These are phyloP conservation scores for Amoebophrya sp. DNA, from an alignment of 169 alveolate species.

Conservation along the genomic window DNA sequence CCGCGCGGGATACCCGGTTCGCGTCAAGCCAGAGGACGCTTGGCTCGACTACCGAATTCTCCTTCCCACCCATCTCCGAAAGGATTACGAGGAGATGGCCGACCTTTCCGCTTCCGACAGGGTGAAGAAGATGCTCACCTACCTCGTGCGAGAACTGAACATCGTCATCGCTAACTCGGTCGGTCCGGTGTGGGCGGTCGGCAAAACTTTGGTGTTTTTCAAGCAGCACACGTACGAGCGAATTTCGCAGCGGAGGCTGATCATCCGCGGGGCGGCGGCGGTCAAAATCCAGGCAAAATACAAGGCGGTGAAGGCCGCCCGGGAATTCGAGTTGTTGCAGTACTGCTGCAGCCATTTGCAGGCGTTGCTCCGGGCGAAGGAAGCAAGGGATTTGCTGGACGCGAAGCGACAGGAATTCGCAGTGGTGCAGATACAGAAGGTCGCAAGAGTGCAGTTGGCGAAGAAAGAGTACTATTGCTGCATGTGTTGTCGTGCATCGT, in stretches of 20 bases:
- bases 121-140: not conserved
- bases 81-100: not conserved
- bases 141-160: not conserved
- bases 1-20: conserved; percentile 89
- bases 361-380: conserved; percentile 6
- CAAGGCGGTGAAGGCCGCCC: conserved; percentile 36
- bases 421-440: not conserved
- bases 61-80: conserved; percentile 32
- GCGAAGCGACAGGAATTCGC: not conserved
- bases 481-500: too few relatives aligned
- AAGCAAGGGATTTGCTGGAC: not conserved
- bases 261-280: conserved; percentile 48
- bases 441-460: not conserved
- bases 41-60: conserved; percentile 66
- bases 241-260: conserved; percentile 30
- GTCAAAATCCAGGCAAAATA: conserved; percentile 52
- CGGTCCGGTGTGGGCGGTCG: conserved; percentile 46
- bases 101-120: too few relatives aligned
- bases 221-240: conserved; percentile 30
- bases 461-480: not conserved
- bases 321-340: not conserved
- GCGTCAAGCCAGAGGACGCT: conserved; percentile 75
- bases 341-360: not conserved
- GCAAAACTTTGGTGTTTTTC: conserved; percentile 45
- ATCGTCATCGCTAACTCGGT: not conserved